These are phyloP conservation scores for Fusarium sp. DNA, from an alignment of 2,329 filamentous ascomycete species.

Conservation along the genomic window DNA sequence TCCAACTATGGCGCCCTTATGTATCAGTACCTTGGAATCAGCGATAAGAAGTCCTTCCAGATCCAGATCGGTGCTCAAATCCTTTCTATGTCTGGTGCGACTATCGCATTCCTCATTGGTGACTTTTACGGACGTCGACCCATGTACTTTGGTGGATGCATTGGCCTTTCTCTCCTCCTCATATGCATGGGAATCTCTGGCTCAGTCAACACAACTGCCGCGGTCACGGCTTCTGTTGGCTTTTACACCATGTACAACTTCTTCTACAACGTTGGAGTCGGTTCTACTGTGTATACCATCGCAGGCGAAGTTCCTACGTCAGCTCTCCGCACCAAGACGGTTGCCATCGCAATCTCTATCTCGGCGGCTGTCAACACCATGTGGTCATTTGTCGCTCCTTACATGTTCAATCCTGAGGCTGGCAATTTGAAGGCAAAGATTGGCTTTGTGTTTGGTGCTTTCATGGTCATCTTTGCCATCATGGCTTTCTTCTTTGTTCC, in stretches of 20 bases:
- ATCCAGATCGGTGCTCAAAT: slow-evolving; percentile 47
- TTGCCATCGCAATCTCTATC: slow-evolving; percentile 57
- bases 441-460: slow-evolving; percentile 53
- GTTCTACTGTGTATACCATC: slow-evolving; percentile 56
- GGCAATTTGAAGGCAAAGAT: slow-evolving; percentile 55
- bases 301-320: slow-evolving; percentile 57
- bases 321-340: slow-evolving; percentile 55
- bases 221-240: slow-evolving; percentile 46
- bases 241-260: slow-evolving; percentile 54
- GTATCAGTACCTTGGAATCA: slow-evolving; percentile 46
- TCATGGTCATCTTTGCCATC: slow-evolving; percentile 50
- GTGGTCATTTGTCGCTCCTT: slow-evolving; percentile 60
- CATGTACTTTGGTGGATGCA: slow-evolving; percentile 44
- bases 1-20: slow-evolving; percentile 55
- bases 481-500: slow-evolving; percentile 60
- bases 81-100: slow-evolving; percentile 45
- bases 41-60: slow-evolving; percentile 42
- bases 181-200: slow-evolving; percentile 47
- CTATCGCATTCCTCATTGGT: slow-evolving; percentile 42
- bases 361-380: slow-evolving; percentile 54
- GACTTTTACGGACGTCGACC: slow-evolving; percentile 46
- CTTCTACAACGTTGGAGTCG: slow-evolving; percentile 55
- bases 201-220: slow-evolving; percentile 36
- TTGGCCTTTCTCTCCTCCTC: slow-evolving; percentile 34
- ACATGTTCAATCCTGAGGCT: slow-evolving; percentile 51